Evolutionary conservation across 2,329 filamentous ascomycete genomes (phyloP).

Genomic region (Lasiodiplodia citricola): DNA sequence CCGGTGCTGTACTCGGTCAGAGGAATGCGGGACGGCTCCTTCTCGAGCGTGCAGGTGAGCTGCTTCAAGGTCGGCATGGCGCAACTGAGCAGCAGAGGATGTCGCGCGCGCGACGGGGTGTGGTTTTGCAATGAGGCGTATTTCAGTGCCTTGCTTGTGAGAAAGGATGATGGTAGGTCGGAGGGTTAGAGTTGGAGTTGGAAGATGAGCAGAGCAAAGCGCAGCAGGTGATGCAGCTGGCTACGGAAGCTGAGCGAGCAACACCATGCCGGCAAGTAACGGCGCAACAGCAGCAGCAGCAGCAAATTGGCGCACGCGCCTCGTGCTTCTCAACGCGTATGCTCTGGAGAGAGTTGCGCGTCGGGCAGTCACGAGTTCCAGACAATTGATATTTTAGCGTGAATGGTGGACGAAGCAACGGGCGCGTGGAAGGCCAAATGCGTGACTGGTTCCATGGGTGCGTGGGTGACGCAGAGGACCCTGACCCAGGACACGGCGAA

Average conservation of each 20-base stretch:
- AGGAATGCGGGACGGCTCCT: constrained; percentile 47
- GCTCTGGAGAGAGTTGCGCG: no score
- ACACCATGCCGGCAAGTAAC: background rate
- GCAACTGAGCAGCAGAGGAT: background rate
- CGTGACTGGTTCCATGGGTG: background rate
- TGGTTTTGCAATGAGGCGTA: background rate
- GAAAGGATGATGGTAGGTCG: background rate
- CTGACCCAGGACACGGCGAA: background rate
- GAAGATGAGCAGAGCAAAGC: background rate
- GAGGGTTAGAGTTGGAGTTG: background rate
- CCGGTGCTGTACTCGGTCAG: constrained; percentile 57
- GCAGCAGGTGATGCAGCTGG: background rate
- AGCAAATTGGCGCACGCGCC: background rate
- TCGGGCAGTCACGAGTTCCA: no score
- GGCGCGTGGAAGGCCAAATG: no score
- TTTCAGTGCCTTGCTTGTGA: background rate
- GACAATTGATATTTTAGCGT: no score
- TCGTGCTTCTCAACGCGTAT: no score
- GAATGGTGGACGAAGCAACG: no score
- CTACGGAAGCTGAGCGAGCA: background rate
- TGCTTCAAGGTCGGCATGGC: constrained; percentile 61
- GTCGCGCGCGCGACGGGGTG: background rate
- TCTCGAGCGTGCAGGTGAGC: constrained; percentile 58
- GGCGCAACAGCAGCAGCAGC: background rate
- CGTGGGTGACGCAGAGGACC: background rate